phyloP scores from a whole-genome alignment of 2,329 filamentous ascomycete genomes.

The Esteya vermicola region DNA sequence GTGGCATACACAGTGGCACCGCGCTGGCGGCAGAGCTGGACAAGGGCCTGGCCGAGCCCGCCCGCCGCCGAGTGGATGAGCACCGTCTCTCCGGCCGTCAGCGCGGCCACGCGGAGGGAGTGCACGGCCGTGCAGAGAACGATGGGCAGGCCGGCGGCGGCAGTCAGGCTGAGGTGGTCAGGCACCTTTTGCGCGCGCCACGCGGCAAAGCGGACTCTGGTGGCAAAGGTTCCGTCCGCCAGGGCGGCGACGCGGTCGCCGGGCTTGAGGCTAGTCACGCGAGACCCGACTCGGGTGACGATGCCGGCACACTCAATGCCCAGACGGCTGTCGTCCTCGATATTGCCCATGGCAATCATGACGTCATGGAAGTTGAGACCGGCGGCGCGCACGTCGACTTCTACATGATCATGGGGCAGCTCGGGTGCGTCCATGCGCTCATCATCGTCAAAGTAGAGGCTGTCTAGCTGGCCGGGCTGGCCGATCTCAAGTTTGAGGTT shows the following conservation, averaged over 20 bases:
- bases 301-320: constrained; percentile 17
- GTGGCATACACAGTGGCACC: constrained; percentile 28
- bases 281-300: constrained; percentile 8
- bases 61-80: constrained; percentile 30
- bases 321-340: constrained; percentile 9
- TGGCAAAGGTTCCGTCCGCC: constrained; percentile 7
- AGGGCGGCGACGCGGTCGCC: constrained; percentile 21
- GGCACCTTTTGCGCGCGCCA: constrained; percentile 15
- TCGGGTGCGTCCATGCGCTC: background rate
- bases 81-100: constrained; percentile 16
- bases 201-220: constrained; percentile 6
- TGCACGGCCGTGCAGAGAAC: constrained; percentile 17
- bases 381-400: constrained; percentile 17
- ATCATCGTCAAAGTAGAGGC: constrained; percentile 14
- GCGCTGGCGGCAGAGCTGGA: constrained; percentile 22
- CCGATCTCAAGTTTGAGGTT: constrained; percentile 8
- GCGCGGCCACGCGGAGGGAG: constrained; percentile 9
- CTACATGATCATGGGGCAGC: constrained; percentile 10
- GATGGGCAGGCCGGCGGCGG: constrained; percentile 17
- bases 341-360: constrained; percentile 16
- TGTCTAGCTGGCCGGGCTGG: constrained; percentile 15
- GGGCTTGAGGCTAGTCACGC: constrained; percentile 9
- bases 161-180: constrained; percentile 13
- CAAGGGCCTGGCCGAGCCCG: constrained; percentile 26
- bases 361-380: constrained; percentile 23